Evolutionary conservation across 345 rosid genomes (phyloP), one percentile per base, ranked within the genome.

Genomic region (Kandelia obovata): DNA sequence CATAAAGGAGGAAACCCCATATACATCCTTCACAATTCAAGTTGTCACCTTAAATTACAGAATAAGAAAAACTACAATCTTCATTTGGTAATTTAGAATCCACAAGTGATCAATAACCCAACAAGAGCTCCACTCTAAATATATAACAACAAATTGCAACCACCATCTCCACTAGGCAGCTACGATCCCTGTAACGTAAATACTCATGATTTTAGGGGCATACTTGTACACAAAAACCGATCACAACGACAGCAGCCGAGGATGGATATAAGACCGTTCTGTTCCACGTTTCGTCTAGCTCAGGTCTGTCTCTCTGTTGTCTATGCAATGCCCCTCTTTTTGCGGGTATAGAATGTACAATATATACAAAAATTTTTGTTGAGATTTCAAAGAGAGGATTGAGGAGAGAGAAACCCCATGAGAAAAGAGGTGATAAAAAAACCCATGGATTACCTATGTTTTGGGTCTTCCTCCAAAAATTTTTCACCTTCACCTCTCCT

Each of bases 381-480:
- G 52, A 15, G 55, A 16, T 23, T 13, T 8, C 13, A 16, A 34
- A n/a, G 5, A 17, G n/a, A 13, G 8, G 20, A 32, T 17, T 16
- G 10, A 37, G 35, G 60, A 57, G 31, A 57, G 30, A 57, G 13
- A 23, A 8, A 25, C 0, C 21, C 62, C 26, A 31, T 19, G 43
- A 58, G 7, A 66, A 1, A n/a, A 60, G 5, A 13, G 61, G 55
- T 8, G 20, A 61, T 5, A 66, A 31, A 56, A 49, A 25, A 27
- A 55, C 69, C 19, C 23, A 55, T 68, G 73, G 72, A 59, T 61
- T 47, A 32, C 34, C 49, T 7, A 19, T 64, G 49, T 43, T 13
- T 4, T 43, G 13, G 49, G 65, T 3, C 21, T 17, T 31, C 35
- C 26, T 17, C 15, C 49, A 43, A 43, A 13, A 43, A 43, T 43